A percentile compares a stretch with the other conserved stretches of the same genome.
These are phyloP conservation scores for Gossypium schwendimanii DNA, from an alignment of 441 rosid species.

Conservation along the genomic window DNA sequence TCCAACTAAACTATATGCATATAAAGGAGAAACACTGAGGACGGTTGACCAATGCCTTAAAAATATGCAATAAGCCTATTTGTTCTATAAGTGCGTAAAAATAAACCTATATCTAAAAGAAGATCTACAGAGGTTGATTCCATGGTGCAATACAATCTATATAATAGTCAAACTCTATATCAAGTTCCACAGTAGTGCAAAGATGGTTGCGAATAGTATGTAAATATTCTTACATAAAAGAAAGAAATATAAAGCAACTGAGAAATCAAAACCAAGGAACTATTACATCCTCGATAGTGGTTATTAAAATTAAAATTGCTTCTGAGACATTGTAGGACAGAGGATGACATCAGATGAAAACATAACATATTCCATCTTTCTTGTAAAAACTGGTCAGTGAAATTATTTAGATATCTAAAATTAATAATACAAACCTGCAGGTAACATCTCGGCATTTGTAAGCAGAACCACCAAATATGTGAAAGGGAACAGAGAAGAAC, in stretches of 20 bases:
- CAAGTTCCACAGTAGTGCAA: neutral
- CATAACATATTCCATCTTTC: neutral
- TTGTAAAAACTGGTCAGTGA: neutral
- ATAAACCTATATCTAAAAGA: neutral
- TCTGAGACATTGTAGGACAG: neutral
- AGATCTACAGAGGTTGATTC: neutral
- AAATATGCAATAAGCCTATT: neutral
- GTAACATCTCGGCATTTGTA: conserved; percentile 77
- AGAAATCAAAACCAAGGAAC: neutral
- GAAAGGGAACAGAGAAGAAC: conserved; percentile 90
- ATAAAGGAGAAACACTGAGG: neutral
- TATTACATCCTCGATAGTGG: neutral
- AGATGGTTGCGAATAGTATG: neutral
- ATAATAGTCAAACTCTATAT: neutral
- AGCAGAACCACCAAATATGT: conserved; percentile 86
- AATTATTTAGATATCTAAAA: conserved; percentile 2
- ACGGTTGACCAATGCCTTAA: neutral
- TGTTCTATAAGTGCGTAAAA: neutral
- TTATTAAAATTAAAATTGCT: neutral
- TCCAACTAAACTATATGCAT: neutral
- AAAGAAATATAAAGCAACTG: neutral
- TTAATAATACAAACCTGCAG: conserved; percentile 52
- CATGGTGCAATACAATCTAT: neutral
- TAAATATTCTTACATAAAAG: neutral
- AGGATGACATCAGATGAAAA: conserved; percentile 8